These are phyloP conservation scores for Talaromyces sp. DNA, from an alignment of 2,329 filamentous ascomycete genomes.

Conservation along the genomic window DNA sequence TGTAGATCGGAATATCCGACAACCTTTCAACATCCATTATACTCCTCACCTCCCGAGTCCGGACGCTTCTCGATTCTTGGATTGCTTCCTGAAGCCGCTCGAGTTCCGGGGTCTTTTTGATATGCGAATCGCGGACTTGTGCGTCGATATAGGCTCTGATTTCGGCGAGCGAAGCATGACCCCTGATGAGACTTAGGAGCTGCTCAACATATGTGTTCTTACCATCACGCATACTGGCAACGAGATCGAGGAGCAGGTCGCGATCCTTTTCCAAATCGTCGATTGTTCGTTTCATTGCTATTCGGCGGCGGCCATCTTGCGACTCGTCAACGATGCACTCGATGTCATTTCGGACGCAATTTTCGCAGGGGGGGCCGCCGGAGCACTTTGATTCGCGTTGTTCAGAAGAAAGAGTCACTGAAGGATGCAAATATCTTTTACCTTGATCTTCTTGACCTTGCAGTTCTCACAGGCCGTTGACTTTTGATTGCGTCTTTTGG, in stretches of 20 bases:
- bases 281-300: slow-evolving; percentile 7
- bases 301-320: slow-evolving; percentile 19
- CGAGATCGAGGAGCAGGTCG: slow-evolving; percentile 25
- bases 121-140: slow-evolving; percentile 21
- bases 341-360: slow-evolving; percentile 24
- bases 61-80: slow-evolving; percentile 20
- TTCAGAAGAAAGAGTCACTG: not conserved
- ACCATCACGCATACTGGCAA: slow-evolving; percentile 25
- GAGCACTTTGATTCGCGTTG: slow-evolving; percentile 21
- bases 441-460: slow-evolving; percentile 4
- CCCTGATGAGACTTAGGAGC: slow-evolving; percentile 28
- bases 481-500: not conserved
- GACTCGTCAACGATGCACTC: slow-evolving; percentile 26
- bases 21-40: slow-evolving; percentile 41
- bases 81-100: slow-evolving; percentile 22
- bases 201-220: slow-evolving; percentile 21
- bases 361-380: slow-evolving; percentile 24
- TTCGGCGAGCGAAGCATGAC: slow-evolving; percentile 27
- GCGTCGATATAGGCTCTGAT: slow-evolving; percentile 27
- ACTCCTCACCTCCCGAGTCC: slow-evolving; percentile 20
- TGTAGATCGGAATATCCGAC: slow-evolving; percentile 34
- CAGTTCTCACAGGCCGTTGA: slow-evolving; percentile 3
- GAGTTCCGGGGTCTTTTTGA: slow-evolving; percentile 25
- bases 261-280: slow-evolving; percentile 25
- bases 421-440: not conserved